Conservation (phyloP, 2,329 filamentous ascomycete species). For the Cercospora janseana region DNA sequence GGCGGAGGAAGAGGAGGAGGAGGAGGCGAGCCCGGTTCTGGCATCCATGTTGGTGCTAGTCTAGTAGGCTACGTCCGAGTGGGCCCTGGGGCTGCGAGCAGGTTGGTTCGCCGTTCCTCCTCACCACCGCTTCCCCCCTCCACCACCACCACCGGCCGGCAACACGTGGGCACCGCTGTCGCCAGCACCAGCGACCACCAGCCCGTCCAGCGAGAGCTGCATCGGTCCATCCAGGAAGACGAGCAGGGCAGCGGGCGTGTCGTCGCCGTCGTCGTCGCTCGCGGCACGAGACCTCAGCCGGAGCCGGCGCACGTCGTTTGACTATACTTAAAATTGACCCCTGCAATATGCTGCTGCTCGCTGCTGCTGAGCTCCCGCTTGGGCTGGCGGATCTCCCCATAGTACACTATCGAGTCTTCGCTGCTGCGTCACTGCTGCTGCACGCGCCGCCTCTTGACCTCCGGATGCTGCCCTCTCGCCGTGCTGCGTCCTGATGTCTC, state of each 20-base stretch:
- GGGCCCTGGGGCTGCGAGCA: neutral
- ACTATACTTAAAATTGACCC: constrained; percentile 8
- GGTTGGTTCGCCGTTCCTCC: neutral
- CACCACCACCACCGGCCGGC: neutral
- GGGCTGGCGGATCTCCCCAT: constrained; percentile 19
- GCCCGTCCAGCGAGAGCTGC: too few species aligned
- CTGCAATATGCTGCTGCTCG: constrained; percentile 10
- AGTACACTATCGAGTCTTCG: constrained; percentile 12
- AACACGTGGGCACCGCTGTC: neutral
- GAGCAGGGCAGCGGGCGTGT: neutral
- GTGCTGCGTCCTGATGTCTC: neutral
- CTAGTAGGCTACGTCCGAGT: neutral
- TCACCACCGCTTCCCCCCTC: neutral
- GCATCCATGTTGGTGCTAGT: constrained; percentile 8
- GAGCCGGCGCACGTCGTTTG: constrained; percentile 13
- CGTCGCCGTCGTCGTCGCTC: neutral
- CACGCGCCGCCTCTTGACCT: neutral
- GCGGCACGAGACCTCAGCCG: constrained; percentile 8
- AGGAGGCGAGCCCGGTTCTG: constrained; percentile 14
- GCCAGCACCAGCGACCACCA: neutral
- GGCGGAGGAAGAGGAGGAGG: constrained; percentile 1
- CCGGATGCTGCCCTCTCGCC: constrained; percentile 5
- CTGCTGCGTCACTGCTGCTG: constrained; percentile 20
- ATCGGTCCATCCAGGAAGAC: neutral
- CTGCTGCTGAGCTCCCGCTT: constrained; percentile 10